Evolutionary conservation across 129 eudicot species (phyloP).

Genomic region (Tanacetum coccineum): DNA sequence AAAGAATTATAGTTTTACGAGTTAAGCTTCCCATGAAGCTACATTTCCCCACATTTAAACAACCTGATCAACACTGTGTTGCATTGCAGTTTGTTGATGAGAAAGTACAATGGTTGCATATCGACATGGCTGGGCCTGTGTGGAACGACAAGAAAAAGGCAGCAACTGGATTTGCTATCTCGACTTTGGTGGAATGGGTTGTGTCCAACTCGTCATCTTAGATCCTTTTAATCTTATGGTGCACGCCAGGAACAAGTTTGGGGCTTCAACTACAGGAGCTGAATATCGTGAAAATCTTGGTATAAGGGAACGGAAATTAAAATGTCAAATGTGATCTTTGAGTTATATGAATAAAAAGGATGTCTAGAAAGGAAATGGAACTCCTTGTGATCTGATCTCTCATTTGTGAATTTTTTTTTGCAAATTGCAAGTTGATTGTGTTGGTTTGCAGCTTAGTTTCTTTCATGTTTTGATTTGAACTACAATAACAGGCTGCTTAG

Average conservation of each 20-base stretch:
- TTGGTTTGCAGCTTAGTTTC: neutral
- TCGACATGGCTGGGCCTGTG: constrained; percentile 95
- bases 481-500: neutral
- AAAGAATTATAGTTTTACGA: neutral
- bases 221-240: neutral
- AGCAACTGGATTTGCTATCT: constrained; percentile 81
- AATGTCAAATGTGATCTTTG: neutral
- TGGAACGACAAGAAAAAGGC: constrained; percentile 83
- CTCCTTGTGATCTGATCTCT: constrained; percentile 13
- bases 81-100: constrained; percentile 87
- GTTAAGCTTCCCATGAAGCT: neutral
- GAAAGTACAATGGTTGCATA: constrained; percentile 93
- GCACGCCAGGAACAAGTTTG: neutral
- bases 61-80: neutral
- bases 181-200: constrained; percentile 94
- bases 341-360: constrained; percentile 15
- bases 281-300: neutral
- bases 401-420: neutral
- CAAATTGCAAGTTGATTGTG: constrained; percentile 4
- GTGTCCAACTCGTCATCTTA: constrained; percentile 58
- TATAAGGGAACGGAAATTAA: constrained; percentile 1
- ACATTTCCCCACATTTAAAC: neutral
- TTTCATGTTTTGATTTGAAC: neutral
- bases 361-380: neutral
- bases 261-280: neutral